A percentile compares a stretch with the other conserved stretches of the same genome.
Evolutionary conservation across 1,284 basidiomycete genomes (phyloP).

Genomic region (Prillingera fragicola): DNA sequence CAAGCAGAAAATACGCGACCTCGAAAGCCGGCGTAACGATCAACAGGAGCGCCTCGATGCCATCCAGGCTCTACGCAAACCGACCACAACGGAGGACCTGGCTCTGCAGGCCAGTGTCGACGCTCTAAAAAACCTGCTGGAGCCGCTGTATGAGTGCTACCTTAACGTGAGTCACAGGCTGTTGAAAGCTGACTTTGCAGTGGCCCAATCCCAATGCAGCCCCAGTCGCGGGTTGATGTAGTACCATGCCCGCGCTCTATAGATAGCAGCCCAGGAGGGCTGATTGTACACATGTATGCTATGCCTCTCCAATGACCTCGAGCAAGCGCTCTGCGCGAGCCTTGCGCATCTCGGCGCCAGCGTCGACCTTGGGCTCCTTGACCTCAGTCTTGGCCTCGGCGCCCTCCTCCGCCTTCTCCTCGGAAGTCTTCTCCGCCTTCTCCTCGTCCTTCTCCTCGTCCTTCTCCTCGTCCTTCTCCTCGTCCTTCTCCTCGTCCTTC

Average conservation of each 20-base stretch:
- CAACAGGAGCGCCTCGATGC: too few relatives aligned
- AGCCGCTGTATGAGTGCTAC: constrained; percentile 12
- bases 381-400: neutral
- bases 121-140: constrained; percentile 2
- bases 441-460: constrained; percentile 1
- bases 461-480: neutral
- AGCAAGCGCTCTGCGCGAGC: constrained; percentile 23
- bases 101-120: neutral
- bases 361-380: neutral
- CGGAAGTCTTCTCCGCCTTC: neutral
- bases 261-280: too few relatives aligned
- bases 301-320: constrained; percentile 8
- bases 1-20: constrained; percentile 28
- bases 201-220: too few relatives aligned
- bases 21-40: too few relatives aligned
- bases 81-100: neutral
- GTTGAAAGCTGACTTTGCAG: too few relatives aligned
- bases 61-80: neutral
- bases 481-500: neutral
- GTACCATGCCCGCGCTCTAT: too few relatives aligned
- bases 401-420: neutral
- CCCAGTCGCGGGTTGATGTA: too few relatives aligned
- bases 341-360: constrained; percentile 9
- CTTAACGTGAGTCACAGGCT: too few relatives aligned
- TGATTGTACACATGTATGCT: too few relatives aligned